Conservation (phyloP, 192 early-diverging fungal species). For the Lobosporangium transversale region DNA sequence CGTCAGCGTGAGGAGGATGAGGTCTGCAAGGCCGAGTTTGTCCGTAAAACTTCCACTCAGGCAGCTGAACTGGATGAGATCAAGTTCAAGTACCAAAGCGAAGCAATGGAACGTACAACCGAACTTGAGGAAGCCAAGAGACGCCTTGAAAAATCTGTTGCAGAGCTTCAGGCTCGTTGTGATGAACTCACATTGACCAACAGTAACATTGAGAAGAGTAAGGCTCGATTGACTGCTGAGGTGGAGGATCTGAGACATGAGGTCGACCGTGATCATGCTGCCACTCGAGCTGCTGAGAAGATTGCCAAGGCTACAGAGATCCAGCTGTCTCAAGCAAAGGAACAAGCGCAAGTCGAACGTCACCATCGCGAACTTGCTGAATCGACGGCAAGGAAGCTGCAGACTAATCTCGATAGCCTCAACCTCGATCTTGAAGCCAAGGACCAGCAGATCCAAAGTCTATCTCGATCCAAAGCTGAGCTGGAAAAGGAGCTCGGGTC, state of each 20-base stretch:
- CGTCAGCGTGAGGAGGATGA: constrained; percentile 41
- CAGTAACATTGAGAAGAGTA: constrained; percentile 76
- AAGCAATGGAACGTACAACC: constrained; percentile 31
- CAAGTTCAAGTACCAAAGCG: constrained; percentile 65
- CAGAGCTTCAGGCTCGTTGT: constrained; percentile 34
- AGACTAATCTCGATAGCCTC: constrained; percentile 64
- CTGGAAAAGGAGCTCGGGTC: constrained; percentile 73
- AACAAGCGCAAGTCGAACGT: constrained; percentile 66
- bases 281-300: constrained; percentile 71
- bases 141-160: constrained; percentile 45
- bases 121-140: constrained; percentile 61
- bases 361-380: constrained; percentile 69
- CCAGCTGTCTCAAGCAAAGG: constrained; percentile 62
- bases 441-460: constrained; percentile 55
- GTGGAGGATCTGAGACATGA: constrained; percentile 81
- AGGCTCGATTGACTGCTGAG: constrained; percentile 70
- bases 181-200: constrained; percentile 65
- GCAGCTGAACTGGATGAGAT: constrained; percentile 73
- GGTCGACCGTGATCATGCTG: constrained; percentile 78
- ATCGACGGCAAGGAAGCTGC: constrained; percentile 66
- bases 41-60: constrained; percentile 26
- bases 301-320: constrained; percentile 67
- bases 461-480: constrained; percentile 72
- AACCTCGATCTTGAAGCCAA: constrained; percentile 70
- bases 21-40: constrained; percentile 47